phyloP scores from a whole-genome alignment of 2,329 filamentous ascomycete species.

The Aureobasidium melanogenum region DNA sequence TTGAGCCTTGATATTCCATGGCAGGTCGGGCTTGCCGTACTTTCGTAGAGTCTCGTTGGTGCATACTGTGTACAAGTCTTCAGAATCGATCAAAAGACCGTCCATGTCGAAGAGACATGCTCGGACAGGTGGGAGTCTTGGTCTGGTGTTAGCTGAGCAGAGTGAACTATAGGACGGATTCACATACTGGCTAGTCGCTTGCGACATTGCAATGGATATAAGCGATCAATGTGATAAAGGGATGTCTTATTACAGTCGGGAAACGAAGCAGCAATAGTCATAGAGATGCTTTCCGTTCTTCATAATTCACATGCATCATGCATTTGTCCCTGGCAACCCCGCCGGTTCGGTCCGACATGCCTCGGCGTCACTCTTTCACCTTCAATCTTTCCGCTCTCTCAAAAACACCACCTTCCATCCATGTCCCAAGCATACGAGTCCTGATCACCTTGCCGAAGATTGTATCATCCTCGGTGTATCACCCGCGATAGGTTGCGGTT shows the following conservation, averaged over 20 bases:
- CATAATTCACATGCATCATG: constrained; percentile 1
- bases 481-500: not conserved
- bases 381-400: not conserved
- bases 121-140: constrained; percentile 66
- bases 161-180: not conserved
- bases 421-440: not conserved
- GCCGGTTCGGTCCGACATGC: not conserved
- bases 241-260: not conserved
- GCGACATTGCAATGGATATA: not conserved
- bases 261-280: not conserved
- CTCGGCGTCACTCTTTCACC: not conserved
- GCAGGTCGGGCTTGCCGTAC: constrained; percentile 65
- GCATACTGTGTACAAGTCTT: constrained; percentile 78
- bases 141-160: not conserved
- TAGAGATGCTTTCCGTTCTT: not conserved
- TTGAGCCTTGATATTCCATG: constrained; percentile 90
- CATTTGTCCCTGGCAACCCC: not conserved
- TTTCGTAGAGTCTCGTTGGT: constrained; percentile 73
- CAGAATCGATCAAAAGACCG: constrained; percentile 85
- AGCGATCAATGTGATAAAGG: no score
- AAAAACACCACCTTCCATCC: not conserved
- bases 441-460: not conserved
- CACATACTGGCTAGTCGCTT: not conserved
- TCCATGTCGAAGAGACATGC: constrained; percentile 99
- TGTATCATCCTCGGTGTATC: not conserved